phyloP scores from a whole-genome alignment of 768 basidiomycete species.

The Chalciporus chontae region DNA sequence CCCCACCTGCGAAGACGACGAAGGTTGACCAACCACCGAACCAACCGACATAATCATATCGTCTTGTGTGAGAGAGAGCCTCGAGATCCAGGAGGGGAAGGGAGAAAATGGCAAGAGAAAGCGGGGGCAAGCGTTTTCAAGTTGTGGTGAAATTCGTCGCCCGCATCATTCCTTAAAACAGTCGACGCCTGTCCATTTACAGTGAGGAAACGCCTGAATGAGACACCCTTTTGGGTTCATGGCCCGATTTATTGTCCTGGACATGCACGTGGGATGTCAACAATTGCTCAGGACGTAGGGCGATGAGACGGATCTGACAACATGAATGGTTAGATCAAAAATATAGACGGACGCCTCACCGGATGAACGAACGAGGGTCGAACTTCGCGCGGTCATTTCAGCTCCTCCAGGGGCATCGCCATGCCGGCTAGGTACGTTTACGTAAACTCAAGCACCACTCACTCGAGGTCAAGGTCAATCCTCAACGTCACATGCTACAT shows the following conservation, averaged over 20 bases:
- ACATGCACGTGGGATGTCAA: constrained; percentile 24
- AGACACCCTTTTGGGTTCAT: constrained; percentile 19
- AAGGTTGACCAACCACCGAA: constrained; percentile 13
- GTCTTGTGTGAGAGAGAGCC: constrained; percentile 2
- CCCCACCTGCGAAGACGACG: constrained; percentile 41
- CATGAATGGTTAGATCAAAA: not conserved
- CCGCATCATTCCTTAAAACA: constrained; percentile 25
- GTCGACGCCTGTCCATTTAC: constrained; percentile 27
- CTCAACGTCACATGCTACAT: constrained; percentile 19
- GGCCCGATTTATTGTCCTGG: constrained; percentile 20
- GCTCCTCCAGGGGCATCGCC: constrained; percentile 2
- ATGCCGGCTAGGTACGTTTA: constrained; percentile 5
- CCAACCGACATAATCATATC: constrained; percentile 18
- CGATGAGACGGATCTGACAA: not conserved
- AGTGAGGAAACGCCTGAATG: constrained; percentile 7
- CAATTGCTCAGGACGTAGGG: constrained; percentile 2
- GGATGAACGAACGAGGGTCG: constrained; percentile 5
- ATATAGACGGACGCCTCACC: constrained; percentile 10
- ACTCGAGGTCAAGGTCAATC: too few species aligned
- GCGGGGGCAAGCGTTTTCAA: not conserved
- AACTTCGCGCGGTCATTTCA: constrained; percentile 29
- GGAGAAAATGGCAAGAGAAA: not conserved
- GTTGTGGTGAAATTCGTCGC: constrained; percentile 6
- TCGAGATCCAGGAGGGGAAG: not conserved
- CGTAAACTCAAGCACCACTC: constrained; percentile 8